These are phyloP conservation scores for Ophiostoma pallidulum DNA, from an alignment of 2,329 filamentous ascomycete genomes.

Conservation along the genomic window DNA sequence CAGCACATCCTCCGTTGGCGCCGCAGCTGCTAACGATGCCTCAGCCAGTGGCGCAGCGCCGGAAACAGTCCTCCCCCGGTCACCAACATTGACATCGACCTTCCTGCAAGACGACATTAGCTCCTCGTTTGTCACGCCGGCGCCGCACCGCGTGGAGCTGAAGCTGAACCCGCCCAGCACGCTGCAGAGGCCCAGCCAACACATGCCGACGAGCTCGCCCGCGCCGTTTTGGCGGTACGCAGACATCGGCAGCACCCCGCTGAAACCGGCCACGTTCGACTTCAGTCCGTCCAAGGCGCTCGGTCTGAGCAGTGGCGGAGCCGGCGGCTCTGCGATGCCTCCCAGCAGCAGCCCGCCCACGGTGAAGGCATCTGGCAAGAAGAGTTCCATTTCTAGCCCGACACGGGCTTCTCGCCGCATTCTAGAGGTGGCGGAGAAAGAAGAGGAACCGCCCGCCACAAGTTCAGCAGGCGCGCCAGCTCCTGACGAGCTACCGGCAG, in stretches of 20 bases:
- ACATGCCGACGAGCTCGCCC: conserved; percentile 77
- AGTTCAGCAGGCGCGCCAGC: background rate
- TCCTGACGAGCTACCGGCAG: too few species aligned
- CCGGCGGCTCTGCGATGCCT: conserved; percentile 26
- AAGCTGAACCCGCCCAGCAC: conserved; percentile 71
- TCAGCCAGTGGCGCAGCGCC: conserved; percentile 9
- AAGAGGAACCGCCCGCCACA: too few species aligned
- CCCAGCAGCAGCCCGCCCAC: conserved; percentile 52
- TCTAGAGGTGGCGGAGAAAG: background rate
- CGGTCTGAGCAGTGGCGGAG: conserved; percentile 7
- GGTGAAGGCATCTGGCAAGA: conserved; percentile 25
- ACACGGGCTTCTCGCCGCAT: conserved; percentile 19
- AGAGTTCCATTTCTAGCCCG: conserved; percentile 45
- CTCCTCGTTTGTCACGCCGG: conserved; percentile 58
- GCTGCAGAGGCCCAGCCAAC: conserved; percentile 70
- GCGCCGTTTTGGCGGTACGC: conserved; percentile 86
- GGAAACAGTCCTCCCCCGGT: conserved; percentile 40
- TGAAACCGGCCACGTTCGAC: conserved; percentile 44
- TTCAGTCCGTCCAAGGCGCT: conserved; percentile 46
- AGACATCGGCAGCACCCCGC: conserved; percentile 64
- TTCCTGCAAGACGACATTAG: conserved; percentile 54
- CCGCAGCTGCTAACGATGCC: conserved; percentile 11
- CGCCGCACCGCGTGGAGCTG: conserved; percentile 63
- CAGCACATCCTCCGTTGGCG: conserved; percentile 7
- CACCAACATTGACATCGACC: conserved; percentile 52